These are phyloP conservation scores for Pythium chondricola DNA, from an alignment of 352 stramenopile species.

Conservation along the genomic window DNA sequence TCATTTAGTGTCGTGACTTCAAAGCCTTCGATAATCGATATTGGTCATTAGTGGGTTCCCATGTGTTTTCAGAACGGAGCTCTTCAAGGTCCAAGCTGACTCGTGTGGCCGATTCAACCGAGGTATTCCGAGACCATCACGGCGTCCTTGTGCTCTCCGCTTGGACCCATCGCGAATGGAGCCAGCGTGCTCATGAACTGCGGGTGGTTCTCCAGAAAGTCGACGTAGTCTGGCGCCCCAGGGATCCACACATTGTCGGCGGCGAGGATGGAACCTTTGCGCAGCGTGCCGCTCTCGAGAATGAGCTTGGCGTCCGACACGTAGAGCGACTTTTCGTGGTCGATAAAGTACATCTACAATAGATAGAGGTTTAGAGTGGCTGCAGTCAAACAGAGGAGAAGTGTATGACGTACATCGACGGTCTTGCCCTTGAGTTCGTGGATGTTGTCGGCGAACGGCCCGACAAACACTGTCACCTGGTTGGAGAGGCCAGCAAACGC, in stretches of 20 bases:
- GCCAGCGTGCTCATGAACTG: constrained; percentile 27
- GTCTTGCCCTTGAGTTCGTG: constrained; percentile 27
- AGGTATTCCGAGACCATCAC: background rate
- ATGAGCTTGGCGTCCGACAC: constrained; percentile 42
- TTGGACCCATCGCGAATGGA: background rate
- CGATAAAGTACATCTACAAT: constrained; percentile 37
- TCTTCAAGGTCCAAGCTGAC: background rate
- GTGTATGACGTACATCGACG: constrained; percentile 29
- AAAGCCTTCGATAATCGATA: no score
- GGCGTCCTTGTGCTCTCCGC: constrained; percentile 3
- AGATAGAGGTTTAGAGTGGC: background rate
- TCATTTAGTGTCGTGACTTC: no score
- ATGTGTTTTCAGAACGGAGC: background rate
- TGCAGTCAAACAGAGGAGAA: background rate
- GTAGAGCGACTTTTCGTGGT: constrained; percentile 45
- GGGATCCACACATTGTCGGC: constrained; percentile 44
- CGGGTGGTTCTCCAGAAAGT: constrained; percentile 28
- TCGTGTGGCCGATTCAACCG: background rate
- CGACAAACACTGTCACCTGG: constrained; percentile 39
- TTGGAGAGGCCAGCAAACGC: constrained; percentile 32
- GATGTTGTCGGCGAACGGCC: constrained; percentile 32
- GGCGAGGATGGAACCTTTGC: constrained; percentile 27
- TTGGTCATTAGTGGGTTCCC: background rate
- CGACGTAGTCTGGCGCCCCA: constrained; percentile 36
- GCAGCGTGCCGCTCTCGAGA: constrained; percentile 27